Evolutionary conservation across 331 rosid genomes (phyloP), one percentile per base, ranked within the genome.

Genomic region (Acacia pycnantha): DNA sequence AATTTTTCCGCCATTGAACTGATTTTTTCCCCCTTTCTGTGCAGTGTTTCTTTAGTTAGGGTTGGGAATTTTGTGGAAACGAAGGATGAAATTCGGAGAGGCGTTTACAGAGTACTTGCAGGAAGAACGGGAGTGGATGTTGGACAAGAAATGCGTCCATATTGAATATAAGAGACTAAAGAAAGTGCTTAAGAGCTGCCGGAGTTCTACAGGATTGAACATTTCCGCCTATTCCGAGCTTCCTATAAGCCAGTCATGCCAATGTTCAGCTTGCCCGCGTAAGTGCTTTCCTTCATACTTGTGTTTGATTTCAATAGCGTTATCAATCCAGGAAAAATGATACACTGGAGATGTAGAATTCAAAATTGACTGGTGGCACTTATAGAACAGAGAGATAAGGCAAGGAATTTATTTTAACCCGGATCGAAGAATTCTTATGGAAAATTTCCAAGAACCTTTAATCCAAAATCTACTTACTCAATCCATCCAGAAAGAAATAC

Each of bases 131-230:
- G 91, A 89, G 62, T 29, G 85, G 76, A 74, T 87, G 37, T n/a
- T 92, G 83, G 95, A 87, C 41, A 70, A 80, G 15, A 86, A 93
- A 66, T 89, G 94, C 82, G 90, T 88, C 0, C 90, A 93, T 65
- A 89, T 95, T 11, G 97, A 93, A 82, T 95, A 93, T 31, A 84
- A 88, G 77, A 82, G 90, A 76, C 83, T 95, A 54, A 95, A 95
- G 86, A 89, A 89, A 19, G 97, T 93, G 27, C 87, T 95, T 13
- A 93, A 90, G 88, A 90, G 81, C 62, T 95, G 98, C 77, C 86
- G 78, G 80, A 70, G 56, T 68, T 89, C 87, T 19, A 88, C 84
- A 64, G 11, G 44, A 19, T 59, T 65, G 78, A 64, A 84, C 21
- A 74, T 35, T 27, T 77, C 88, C 73, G 69, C 73, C 48, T 67